Evolutionary conservation across 176 grass and related monocot genomes (phyloP).

Genomic region (maize (Zea mays)): Zm-B73-REFERENCE-NAM-5.0 NC_050098.1:9786501-9787000

Average conservation of each 20-base stretch:
- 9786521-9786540: too few species aligned
- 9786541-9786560: neutral
- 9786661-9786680: neutral
- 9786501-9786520: too few species aligned
- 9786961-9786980: neutral
- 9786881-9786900: neutral
- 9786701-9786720: neutral
- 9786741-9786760: neutral
- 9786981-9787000: neutral
- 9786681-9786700: neutral
- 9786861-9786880: neutral
- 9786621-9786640: neutral
- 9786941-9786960: conserved; percentile 3
- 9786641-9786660: neutral
- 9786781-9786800: neutral
- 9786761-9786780: neutral
- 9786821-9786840: neutral
- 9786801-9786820: neutral
- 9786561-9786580: conserved; percentile 7
- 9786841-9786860: neutral
- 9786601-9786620: neutral
- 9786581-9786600: neutral
- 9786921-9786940: neutral
- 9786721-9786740: neutral
- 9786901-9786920: neutral